Evolutionary conservation across 2,329 filamentous ascomycete genomes (phyloP), one percentile per base, ranked within the genome.

Genomic region (Diaporthe sp.): DNA sequence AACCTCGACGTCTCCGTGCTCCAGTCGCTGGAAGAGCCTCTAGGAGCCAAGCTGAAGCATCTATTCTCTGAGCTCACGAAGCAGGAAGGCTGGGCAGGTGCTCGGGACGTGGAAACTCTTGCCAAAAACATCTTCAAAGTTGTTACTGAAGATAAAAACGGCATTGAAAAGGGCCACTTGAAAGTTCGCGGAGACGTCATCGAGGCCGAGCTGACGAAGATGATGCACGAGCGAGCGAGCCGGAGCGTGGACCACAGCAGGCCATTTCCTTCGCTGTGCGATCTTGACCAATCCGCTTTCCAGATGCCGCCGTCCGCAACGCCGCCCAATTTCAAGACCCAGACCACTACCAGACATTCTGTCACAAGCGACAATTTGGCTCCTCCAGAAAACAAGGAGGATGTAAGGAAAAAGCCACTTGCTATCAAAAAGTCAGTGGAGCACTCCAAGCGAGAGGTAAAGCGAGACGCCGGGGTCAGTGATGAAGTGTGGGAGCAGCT

Each of bases 401-500:
- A 27, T 15, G 22, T 19, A 7, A 39, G 12, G 35, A 59, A 35
- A n/a, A 27, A 56, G 58, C 9, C 13, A 37, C 25, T 39, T 10
- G 15, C 32, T 22, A 19, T 13, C 12, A 42, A 39, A 2, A 22
- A 74, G 15, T 55, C 61, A 0, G 50, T 53, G 9, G 70, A 32
- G 37, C 73, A 44, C n/a, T 53, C n/a, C 27, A 72, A 10, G 2
- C 47, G 30, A 47, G 44, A 42, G 51, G 68, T 15, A 25, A 58
- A 74, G 2, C 86, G 91, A 17, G 92, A 94, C 74, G 80, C 84
- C 0, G 89, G 88, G 0, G 91, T 94, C 0, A 87, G 85, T 6
- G 90, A 93, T 63, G 88, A 82, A 8, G 82, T 90, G 1, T 94
- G 92, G 92, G 81, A 86, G 2, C 89, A 92, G 77, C 87, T 94